Conservation (phyloP, 495 filamentous ascomycete species). For the Bryoglossum gracile region DNA sequence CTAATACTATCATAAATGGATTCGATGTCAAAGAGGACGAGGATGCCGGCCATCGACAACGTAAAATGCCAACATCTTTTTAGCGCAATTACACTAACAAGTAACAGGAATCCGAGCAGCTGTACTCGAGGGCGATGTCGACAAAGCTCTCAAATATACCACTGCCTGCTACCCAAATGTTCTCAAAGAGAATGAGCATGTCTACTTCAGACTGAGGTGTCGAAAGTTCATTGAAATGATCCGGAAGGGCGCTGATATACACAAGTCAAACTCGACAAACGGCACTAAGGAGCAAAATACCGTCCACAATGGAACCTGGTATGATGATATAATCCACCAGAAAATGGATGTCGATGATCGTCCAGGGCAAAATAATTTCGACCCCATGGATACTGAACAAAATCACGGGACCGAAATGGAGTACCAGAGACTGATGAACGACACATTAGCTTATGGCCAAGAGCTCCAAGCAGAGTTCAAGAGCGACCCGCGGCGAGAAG, state of each 20-base stretch:
- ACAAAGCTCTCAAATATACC: constrained; percentile 77
- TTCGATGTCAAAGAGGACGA: constrained; percentile 77
- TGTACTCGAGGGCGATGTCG: constrained; percentile 89
- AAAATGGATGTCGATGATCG: constrained; percentile 79
- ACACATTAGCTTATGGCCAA: constrained; percentile 75
- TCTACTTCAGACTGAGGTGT: constrained; percentile 85
- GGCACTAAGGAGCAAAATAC: constrained; percentile 23
- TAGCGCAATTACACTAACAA: not conserved
- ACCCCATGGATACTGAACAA: constrained; percentile 47
- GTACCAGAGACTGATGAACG: constrained; percentile 51
- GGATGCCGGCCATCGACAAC: constrained; percentile 83
- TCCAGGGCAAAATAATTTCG: constrained; percentile 31
- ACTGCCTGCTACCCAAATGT: constrained; percentile 73
- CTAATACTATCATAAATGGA: constrained; percentile 44
- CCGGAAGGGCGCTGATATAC: constrained; percentile 64
- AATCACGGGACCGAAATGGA: constrained; percentile 28
- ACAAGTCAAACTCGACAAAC: constrained; percentile 26
- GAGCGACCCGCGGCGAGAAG: constrained; percentile 57
- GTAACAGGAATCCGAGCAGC: constrained; percentile 71
- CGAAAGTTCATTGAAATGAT: constrained; percentile 97
- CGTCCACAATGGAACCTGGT: constrained; percentile 24
- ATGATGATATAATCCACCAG: constrained; percentile 52
- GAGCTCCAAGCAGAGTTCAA: constrained; percentile 69
- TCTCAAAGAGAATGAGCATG: constrained; percentile 74
- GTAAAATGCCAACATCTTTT: constrained; percentile 39